Evolutionary conservation across 2,329 filamentous ascomycete genomes (phyloP), one percentile per base, ranked within the genome.

Genomic region (Cercospora brassicicola): DNA sequence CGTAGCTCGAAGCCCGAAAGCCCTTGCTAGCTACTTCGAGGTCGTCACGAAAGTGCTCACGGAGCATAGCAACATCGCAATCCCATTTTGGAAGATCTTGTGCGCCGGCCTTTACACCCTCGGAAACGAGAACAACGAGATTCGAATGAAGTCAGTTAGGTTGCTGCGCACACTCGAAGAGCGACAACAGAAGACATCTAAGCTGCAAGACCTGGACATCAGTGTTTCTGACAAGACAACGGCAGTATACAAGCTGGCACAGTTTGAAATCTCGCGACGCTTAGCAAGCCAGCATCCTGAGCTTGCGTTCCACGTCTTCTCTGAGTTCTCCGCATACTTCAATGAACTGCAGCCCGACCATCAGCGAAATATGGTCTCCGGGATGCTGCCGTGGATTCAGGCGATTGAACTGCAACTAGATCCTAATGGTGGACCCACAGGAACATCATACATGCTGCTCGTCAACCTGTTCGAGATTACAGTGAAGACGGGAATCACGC

Each of bases 181-280:
- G 68, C 88, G 92, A 26, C 91, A 95, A 72, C 88, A 90, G 71
- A 91, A 91, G 72, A 95, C 89, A 71, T 97, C 94, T 1, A 96
- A 96, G 76, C 89, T 99, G 6, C 93, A 97, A 77, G 95, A 99
- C 78, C 96, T 97, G 67, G 95, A 99, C 76, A 98, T 99, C 75
- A 97, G 94, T 78, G 95, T 99, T 67, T 96, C 94, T 0, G 96
- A 99, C 81, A 98, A 97, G 81, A 99, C 96, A 0, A 96, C 96
- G 72, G 94, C 94, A 0, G 94, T 99, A 2, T 99, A 98, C 81
- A 99, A 99, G 81, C 85, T 96, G 55, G 95, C 96, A 0, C 95
- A 99, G 77, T 98, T 97, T 72, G 94, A 98, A 77, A 96, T 96
- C 23, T 98, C 95, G 0, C 93, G 94, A 75, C 87, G 94, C 20